Base-by-base conservation (phyloP, 768 basidiomycete genomes). In the Amanita molliuscula region DNA sequence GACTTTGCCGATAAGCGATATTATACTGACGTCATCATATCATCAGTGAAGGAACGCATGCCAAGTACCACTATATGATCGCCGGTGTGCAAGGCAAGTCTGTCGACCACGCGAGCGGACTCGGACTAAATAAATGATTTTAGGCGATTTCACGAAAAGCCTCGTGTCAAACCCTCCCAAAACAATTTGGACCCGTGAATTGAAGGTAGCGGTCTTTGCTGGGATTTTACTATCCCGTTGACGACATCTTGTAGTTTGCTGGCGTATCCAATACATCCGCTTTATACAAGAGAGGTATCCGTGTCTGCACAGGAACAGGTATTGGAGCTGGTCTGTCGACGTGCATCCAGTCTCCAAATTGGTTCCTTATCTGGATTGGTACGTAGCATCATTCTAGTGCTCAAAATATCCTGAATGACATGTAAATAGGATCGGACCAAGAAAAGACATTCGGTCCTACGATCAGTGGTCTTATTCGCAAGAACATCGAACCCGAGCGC, bases 291-390 rank as follows among this genome's bases (percentile, higher is more conserved):
- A 79, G 84, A 48, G 86, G 86, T 16, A 83, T 89, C 57, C 81
- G 87, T 54, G 77, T 89, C 41, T 88, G 86, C 64, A 89, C 86
- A 0, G 86, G 86, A 33, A 88, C 86, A 9, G 87, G 86, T 53
- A 79, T 89, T 54, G 87, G 86, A 21, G 82, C 86, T 35, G 84
- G 84, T 3, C 74, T 89, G 35, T 80, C 85, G 16, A 88, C 86
- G 16, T 82, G 83, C 59, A 69, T 87, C n/a, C 83, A 89, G 60
- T 84, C 79, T 15, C 77, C 82, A 4, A 64, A 81, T 64, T 85
- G 83, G 84, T 86, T 77, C 62, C 73, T 87, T 52, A 87, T 88
- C 56, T 88, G 85, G 85, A 85, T 86, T 56, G 78, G 77, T 76
- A 61, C 55, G 70, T 56, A 46, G 43, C 6, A 15, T 38, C 40